Conservation (phyloP, 345 rosid species). For the Eucalyptus polyanthemos region DNA sequence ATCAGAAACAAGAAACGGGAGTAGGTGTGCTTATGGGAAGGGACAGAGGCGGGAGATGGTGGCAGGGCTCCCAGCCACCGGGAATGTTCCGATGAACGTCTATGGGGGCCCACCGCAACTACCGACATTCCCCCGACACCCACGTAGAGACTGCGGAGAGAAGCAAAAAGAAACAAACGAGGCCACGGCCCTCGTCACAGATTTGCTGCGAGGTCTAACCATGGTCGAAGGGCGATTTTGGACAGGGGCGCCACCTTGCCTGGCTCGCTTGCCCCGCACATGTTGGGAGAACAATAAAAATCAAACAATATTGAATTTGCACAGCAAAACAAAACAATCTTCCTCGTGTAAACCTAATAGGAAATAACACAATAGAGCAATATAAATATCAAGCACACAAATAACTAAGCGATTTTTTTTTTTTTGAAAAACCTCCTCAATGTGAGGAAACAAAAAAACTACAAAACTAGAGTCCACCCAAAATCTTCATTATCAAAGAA, state of each 20-base stretch:
- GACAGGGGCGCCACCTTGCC: not conserved
- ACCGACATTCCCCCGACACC: not conserved
- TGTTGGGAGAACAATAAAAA: no score
- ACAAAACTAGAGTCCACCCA: no score
- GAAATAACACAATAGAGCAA: no score
- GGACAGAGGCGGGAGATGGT: not conserved
- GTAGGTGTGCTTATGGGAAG: not conserved
- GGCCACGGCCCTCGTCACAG: not conserved
- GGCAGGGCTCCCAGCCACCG: not conserved
- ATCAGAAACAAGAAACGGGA: not conserved
- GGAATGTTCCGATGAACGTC: not conserved
- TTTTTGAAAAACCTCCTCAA: no score
- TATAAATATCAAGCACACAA: no score
- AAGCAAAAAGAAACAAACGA: not conserved
- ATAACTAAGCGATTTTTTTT: no score
- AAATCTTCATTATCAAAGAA: accelerated
- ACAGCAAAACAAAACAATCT: no score
- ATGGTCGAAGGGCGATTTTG: not conserved
- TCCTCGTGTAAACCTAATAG: no score
- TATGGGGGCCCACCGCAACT: not conserved
- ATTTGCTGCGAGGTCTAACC: not conserved
- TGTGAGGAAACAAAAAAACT: no score
- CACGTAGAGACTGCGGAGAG: accelerated
- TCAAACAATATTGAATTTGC: no score
- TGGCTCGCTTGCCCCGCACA: not conserved